phyloP scores from a whole-genome alignment of 768 basidiomycete genomes.

The Lentinula edodes region DNA sequence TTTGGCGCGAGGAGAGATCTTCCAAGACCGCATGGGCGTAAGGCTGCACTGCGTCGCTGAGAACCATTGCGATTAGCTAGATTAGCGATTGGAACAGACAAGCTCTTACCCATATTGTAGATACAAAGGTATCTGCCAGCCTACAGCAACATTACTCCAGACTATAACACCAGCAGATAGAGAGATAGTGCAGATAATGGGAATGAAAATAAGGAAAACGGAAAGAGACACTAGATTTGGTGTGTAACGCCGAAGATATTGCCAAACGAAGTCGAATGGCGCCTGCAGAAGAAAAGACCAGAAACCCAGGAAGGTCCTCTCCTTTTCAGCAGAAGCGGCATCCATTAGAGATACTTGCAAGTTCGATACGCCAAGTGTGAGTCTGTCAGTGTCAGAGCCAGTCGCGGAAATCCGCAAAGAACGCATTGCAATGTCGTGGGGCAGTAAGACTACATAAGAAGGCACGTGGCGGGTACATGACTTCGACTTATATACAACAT shows the following conservation, averaged over 20 bases:
- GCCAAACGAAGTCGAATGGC: slow-evolving; percentile 15
- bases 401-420: background rate
- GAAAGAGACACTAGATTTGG: slow-evolving; percentile 63
- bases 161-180: slow-evolving; percentile 66
- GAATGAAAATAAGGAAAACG: slow-evolving; percentile 57
- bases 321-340: background rate
- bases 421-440: background rate
- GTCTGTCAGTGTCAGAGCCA: slow-evolving; percentile 1
- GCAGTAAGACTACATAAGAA: background rate
- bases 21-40: slow-evolving; percentile 55
- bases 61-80: slow-evolving; percentile 4
- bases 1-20: slow-evolving; percentile 50
- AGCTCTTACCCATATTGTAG: slow-evolving; percentile 74
- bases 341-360: slow-evolving; percentile 5
- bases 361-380: slow-evolving; percentile 1
- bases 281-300: background rate
- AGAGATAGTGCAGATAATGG: slow-evolving; percentile 56
- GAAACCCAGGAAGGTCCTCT: background rate
- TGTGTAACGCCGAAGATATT: slow-evolving; percentile 43
- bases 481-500: slow-evolving; percentile 14
- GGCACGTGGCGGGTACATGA: background rate
- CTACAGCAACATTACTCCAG: slow-evolving; percentile 64
- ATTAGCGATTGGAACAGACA: background rate
- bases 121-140: slow-evolving; percentile 65
- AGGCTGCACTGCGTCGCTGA: slow-evolving; percentile 59